Evolutionary conservation across 176 grass and related monocot species (phyloP).

Genomic region (Themeda triandra): DNA sequence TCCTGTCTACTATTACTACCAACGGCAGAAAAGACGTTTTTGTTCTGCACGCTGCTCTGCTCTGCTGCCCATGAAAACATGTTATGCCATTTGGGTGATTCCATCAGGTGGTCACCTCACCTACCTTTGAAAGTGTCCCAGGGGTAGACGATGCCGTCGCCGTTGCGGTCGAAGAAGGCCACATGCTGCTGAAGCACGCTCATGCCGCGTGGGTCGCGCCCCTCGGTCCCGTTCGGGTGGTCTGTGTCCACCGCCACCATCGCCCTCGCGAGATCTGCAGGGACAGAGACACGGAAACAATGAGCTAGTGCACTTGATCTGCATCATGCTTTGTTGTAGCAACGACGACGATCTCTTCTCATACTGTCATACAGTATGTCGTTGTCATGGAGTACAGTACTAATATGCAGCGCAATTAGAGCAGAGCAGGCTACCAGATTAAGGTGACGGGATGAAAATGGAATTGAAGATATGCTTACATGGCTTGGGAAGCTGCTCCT

Average conservation of each 20-base stretch:
- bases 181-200: slow-evolving; percentile 73
- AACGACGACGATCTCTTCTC: no score
- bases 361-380: no score
- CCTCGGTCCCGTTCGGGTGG: slow-evolving; percentile 45
- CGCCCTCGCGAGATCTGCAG: slow-evolving; percentile 55
- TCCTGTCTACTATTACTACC: neutral
- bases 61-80: neutral
- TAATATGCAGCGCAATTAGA: no score
- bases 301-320: neutral
- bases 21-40: neutral
- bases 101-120: neutral
- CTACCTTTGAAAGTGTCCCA: slow-evolving; percentile 41
- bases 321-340: no score
- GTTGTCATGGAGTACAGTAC: no score
- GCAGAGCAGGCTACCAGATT: neutral
- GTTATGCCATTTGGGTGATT: neutral
- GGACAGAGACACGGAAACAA: neutral
- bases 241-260: slow-evolving; percentile 50
- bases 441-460: neutral
- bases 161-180: slow-evolving; percentile 66
- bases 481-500: slow-evolving; percentile 12
- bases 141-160: slow-evolving; percentile 58
- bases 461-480: slow-evolving; percentile 11
- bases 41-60: neutral
- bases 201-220: slow-evolving; percentile 37